Conservation (phyloP, 768 basidiomycete species). For the Tulasnella sp. region DNA sequence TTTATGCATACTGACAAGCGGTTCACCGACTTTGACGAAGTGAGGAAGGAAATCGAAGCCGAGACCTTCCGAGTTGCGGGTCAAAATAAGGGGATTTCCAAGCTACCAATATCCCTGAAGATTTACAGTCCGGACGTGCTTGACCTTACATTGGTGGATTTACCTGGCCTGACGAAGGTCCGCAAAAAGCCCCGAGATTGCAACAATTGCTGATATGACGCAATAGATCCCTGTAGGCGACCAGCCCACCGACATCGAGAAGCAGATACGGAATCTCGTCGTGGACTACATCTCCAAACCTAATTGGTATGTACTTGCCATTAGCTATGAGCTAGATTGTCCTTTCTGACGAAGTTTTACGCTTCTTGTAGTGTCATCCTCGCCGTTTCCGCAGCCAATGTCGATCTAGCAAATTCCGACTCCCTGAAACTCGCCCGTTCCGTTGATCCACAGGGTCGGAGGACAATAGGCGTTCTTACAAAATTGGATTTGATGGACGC, state of each 20-base stretch:
- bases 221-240: constrained; percentile 82
- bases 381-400: constrained; percentile 94
- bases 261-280: constrained; percentile 92
- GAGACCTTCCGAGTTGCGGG: constrained; percentile 97
- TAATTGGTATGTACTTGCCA: constrained; percentile 55
- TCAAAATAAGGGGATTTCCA: constrained; percentile 97
- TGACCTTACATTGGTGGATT: constrained; percentile 91
- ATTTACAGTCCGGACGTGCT: constrained; percentile 95
- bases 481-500: constrained; percentile 99
- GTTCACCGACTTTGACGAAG: constrained; percentile 93
- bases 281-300: constrained; percentile 94
- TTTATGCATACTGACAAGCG: constrained; percentile 94
- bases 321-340: not conserved
- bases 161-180: constrained; percentile 95
- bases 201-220: not conserved
- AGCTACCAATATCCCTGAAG: constrained; percentile 87
- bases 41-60: constrained; percentile 93
- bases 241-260: constrained; percentile 96
- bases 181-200: constrained; percentile 25
- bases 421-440: constrained; percentile 92
- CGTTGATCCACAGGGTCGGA: constrained; percentile 91
- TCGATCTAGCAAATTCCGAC: constrained; percentile 97
- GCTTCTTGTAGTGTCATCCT: constrained; percentile 68
- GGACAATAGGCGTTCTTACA: constrained; percentile 93
- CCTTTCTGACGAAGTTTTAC: not conserved